Conservation (phyloP, 306 rosid species). For the Macrotyloma uniflorum region DNA sequence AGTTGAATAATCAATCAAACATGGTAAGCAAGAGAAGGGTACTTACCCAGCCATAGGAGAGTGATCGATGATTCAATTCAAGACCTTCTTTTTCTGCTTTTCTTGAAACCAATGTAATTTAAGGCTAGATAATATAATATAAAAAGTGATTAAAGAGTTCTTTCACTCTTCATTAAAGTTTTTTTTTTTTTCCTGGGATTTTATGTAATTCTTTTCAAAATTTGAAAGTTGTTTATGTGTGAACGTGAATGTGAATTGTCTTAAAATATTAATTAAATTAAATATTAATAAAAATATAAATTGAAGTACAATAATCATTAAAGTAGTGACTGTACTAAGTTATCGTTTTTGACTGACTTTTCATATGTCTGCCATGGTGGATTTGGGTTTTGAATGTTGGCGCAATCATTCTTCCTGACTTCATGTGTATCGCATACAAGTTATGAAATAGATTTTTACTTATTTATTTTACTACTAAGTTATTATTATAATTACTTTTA, state of each 20-base stretch:
- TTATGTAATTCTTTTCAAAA: not conserved
- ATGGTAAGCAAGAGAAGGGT: conserved; percentile 15
- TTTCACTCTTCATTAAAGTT: not conserved
- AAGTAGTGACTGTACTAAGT: not conserved
- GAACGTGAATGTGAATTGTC: not conserved
- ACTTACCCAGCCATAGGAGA: conserved; percentile 67
- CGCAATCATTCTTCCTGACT: no score
- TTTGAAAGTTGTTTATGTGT: not conserved
- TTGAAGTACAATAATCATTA: no score
- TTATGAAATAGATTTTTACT: no score
- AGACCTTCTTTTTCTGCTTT: not conserved
- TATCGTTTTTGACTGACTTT: not conserved
- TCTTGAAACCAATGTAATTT: not conserved
- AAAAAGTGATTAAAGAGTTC: not conserved
- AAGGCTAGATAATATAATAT: not conserved
- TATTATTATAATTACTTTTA: no score
- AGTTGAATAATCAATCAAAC: not conserved
- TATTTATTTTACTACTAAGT: no score
- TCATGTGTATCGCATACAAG: no score
- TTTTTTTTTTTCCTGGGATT: not conserved
- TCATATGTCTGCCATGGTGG: not conserved
- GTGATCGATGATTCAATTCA: conserved; percentile 23
- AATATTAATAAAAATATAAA: not conserved
- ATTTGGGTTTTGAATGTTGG: no score
- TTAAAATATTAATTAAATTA: not conserved